These are phyloP conservation scores for Helotiales sp. DNA, from an alignment of 2,329 filamentous ascomycete species.

Conservation along the genomic window DNA sequence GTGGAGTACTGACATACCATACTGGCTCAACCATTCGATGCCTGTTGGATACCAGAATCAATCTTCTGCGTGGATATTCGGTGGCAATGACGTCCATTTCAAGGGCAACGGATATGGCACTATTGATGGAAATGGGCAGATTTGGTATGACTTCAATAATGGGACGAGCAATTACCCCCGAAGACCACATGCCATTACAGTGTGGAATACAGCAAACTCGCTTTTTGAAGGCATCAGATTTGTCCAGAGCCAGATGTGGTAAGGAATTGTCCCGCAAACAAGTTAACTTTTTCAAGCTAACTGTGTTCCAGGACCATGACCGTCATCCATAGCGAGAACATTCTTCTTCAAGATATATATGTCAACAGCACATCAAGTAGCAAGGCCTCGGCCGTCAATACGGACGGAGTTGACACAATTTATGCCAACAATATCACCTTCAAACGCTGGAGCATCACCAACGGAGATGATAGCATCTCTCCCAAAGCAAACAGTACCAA, in stretches of 20 bases:
- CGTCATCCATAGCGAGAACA: conserved; percentile 40
- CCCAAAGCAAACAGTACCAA: conserved; percentile 58
- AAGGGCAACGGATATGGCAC: conserved; percentile 52
- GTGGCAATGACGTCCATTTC: conserved; percentile 51
- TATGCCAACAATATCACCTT: conserved; percentile 53
- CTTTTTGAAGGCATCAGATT: conserved; percentile 50
- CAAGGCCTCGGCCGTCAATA: conserved; percentile 47
- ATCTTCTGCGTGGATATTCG: conserved; percentile 53
- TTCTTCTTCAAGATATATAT: conserved; percentile 51
- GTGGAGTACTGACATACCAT: conserved; percentile 48
- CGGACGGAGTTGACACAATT: conserved; percentile 51
- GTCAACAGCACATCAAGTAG: conserved; percentile 53
- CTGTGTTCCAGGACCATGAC: conserved; percentile 38
- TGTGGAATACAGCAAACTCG: conserved; percentile 49
- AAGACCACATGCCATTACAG: conserved; percentile 53
- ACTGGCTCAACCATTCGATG: conserved; percentile 53
- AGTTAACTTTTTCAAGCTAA: not conserved
- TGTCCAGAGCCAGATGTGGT: conserved; percentile 60
- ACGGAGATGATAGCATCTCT: conserved; percentile 55
- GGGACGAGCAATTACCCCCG: conserved; percentile 46
- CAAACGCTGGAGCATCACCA: conserved; percentile 49
- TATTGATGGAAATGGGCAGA: conserved; percentile 59
- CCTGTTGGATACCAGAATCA: conserved; percentile 56
- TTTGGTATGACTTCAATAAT: conserved; percentile 55
- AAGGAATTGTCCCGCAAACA: not conserved